These are phyloP conservation scores for Suillus fuscotomentosus DNA, from an alignment of 768 basidiomycete genomes.

Conservation along the genomic window DNA sequence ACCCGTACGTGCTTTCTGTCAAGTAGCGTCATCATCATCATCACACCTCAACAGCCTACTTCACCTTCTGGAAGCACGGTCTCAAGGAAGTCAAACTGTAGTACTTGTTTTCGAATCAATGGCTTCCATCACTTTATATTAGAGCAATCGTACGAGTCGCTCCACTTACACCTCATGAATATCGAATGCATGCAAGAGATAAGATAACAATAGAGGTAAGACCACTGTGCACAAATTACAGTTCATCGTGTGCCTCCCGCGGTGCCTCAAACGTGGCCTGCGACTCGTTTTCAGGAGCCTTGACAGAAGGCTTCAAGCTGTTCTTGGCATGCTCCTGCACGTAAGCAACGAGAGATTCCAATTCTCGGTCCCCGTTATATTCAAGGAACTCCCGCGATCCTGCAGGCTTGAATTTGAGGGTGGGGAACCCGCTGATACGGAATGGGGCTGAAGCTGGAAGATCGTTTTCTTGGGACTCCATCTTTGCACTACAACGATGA, in stretches of 20 bases:
- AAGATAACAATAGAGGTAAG: not conserved
- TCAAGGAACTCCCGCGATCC: constrained; percentile 85
- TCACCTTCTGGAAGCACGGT: constrained; percentile 97
- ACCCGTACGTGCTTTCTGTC: constrained; percentile 58
- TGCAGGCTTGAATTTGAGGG: constrained; percentile 94
- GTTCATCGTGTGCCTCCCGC: constrained; percentile 22
- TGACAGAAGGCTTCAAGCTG: constrained; percentile 44
- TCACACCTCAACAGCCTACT: constrained; percentile 56
- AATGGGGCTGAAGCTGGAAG: constrained; percentile 86
- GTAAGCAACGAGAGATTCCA: constrained; percentile 84
- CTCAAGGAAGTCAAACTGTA: constrained; percentile 77
- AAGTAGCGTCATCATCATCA: not conserved
- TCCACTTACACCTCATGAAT: not conserved
- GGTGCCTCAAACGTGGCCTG: constrained; percentile 27
- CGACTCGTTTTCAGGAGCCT: constrained; percentile 21
- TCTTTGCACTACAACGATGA: constrained; percentile 67
- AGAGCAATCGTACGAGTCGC: not conserved
- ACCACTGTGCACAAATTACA: constrained; percentile 19
- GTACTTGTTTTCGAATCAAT: constrained; percentile 14
- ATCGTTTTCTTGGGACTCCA: constrained; percentile 97
- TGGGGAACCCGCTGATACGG: constrained; percentile 88
- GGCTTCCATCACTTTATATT: constrained; percentile 1
- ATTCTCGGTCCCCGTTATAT: constrained; percentile 88
- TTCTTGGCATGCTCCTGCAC: constrained; percentile 82
- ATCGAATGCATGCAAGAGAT: not conserved